Base-by-base conservation (phyloP, 257 asterid genomes). In the Verbascum thapsus region DNA sequence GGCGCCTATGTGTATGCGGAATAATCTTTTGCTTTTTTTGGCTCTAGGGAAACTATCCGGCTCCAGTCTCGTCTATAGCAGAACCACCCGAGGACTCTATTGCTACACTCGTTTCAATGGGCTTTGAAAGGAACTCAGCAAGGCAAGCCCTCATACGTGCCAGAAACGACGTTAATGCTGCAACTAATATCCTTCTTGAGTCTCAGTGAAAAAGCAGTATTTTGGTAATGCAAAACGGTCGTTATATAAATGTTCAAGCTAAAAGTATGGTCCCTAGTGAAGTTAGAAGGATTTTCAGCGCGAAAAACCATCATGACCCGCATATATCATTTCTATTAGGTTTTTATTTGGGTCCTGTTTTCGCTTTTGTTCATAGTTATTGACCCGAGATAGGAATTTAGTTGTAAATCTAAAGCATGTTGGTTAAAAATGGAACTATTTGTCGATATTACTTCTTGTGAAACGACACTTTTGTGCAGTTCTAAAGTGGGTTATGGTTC, bases 181-280 rank as follows among this genome's bases (percentile, higher is more conserved):
- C 99, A 70, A 94, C 99, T 53, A 94, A 84, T 63, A 73, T 89
- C 80, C 99, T 94, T 37, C 95, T 94, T 0, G 99, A 87, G 78
- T 79, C 99, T 4, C 94, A 85, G 60, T 77, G 69, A 79, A 61
- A 59, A 7, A 48, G 15, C 53, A 8, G 10, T 15, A 26, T 26
- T 26, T 26, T 26, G 32, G 32, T 26, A 26, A 26, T 26, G 32
- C 56, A 50, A 37, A 56, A 54, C 10, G n/a, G 70, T 15, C 32
- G 5, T 5, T 26, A 34, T 12, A 53, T 38, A 66, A 41, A 32
- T 53, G 32, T 26, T 48, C 37, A 47, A 45, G 47, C 52, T 39
- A 32, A 7, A 58, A 51, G 20, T 15, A 47, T 8, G 51, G 67
- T 30, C 12, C 59, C 34, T 68, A 19, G 45, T 26, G 11, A 45